These are phyloP conservation scores for Poterioochromonas sp. DNA, from an alignment of 352 stramenopile species.

Conservation along the genomic window DNA sequence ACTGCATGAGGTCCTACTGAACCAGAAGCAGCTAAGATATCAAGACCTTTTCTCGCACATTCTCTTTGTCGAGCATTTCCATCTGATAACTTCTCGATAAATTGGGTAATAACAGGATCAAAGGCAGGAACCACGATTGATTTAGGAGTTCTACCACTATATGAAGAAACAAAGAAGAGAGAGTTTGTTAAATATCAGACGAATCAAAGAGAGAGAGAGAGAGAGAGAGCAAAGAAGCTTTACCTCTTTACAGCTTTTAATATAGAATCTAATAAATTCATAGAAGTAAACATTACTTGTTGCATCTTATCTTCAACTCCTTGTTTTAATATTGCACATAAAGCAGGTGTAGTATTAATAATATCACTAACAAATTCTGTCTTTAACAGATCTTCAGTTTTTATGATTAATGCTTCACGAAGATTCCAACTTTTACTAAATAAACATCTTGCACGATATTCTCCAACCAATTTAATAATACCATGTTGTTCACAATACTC, in stretches of 20 bases:
- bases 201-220: background rate
- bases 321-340: slow-evolving; percentile 36
- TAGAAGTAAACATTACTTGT: slow-evolving; percentile 40
- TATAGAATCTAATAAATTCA: background rate
- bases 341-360: slow-evolving; percentile 34
- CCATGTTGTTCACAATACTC: background rate
- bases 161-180: slow-evolving; percentile 5
- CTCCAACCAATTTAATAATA: slow-evolving; percentile 45
- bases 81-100: slow-evolving; percentile 24
- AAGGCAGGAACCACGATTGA: background rate
- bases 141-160: background rate
- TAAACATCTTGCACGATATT: slow-evolving; percentile 50
- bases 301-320: slow-evolving; percentile 48
- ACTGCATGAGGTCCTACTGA: background rate
- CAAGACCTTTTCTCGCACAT: background rate
- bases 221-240: too few relatives aligned
- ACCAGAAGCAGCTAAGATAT: background rate
- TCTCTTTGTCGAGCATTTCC: background rate
- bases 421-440: slow-evolving; percentile 47
- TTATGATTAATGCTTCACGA: slow-evolving; percentile 45
- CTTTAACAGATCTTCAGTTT: slow-evolving; percentile 39
- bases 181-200: background rate
- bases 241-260: background rate
- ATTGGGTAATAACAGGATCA: background rate
- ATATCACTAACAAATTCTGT: slow-evolving; percentile 37